phyloP scores from a whole-genome alignment of 805 yeast genomes.

The Candida coquimbonensis region DNA sequence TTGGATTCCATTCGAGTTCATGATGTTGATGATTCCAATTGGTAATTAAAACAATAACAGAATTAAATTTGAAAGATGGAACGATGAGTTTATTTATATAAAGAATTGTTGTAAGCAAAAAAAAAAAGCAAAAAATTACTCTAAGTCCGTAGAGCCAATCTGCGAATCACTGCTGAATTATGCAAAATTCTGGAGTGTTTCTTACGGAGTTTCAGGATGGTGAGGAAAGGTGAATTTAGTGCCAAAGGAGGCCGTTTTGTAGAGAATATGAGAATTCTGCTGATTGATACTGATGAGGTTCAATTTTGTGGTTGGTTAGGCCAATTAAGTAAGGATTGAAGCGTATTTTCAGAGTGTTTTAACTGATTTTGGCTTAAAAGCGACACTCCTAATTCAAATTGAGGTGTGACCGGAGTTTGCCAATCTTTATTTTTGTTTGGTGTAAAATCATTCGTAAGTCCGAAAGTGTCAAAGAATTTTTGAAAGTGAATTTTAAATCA shows the following conservation, averaged over 20 bases:
- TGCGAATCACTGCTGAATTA: slow-evolving; percentile 1
- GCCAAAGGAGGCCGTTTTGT: not conserved
- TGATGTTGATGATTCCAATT: not conserved
- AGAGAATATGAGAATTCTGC: not conserved
- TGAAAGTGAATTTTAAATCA: too few species aligned
- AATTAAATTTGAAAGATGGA: not conserved
- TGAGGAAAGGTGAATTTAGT: not conserved
- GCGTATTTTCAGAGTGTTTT: too few species aligned
- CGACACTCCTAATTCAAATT: not conserved
- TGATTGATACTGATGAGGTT: not conserved
- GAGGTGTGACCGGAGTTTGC: slow-evolving; percentile 1
- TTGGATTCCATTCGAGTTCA: not conserved
- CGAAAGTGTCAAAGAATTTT: not conserved
- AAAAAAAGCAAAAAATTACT: not conserved
- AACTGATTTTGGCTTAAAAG: too few species aligned
- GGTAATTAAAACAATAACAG: not conserved
- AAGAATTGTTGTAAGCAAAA: not conserved
- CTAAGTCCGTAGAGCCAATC: not conserved
- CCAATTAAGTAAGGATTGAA: too few species aligned
- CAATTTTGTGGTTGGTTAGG: too few species aligned
- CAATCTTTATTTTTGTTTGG: not conserved
- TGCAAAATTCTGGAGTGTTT: slow-evolving; percentile 6
- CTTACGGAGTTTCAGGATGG: slow-evolving; percentile 4
- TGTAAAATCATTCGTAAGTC: not conserved
- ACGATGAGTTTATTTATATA: not conserved